Evolutionary conservation across 768 basidiomycete genomes (phyloP).

Genomic region (Russula vinacea): DNA sequence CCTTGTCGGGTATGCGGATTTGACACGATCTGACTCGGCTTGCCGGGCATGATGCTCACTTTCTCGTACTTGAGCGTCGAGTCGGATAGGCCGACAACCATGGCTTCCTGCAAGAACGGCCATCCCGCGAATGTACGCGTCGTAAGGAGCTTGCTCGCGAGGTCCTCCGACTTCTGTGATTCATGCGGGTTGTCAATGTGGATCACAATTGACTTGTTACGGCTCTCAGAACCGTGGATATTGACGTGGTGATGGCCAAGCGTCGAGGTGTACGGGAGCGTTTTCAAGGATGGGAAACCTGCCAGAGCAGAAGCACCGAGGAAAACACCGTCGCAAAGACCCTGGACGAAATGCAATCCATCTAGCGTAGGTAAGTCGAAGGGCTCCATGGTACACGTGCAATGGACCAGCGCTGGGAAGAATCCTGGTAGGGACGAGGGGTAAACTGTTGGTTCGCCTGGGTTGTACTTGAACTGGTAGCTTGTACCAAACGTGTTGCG

Average conservation of each 20-base stretch:
- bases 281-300: slow-evolving; percentile 94
- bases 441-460: slow-evolving; percentile 61
- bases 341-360: slow-evolving; percentile 81
- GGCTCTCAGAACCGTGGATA: slow-evolving; percentile 85
- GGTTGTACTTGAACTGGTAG: slow-evolving; percentile 71
- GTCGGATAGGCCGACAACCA: slow-evolving; percentile 85
- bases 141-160: slow-evolving; percentile 74
- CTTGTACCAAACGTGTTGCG: slow-evolving; percentile 81
- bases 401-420: slow-evolving; percentile 84
- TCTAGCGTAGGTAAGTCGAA: slow-evolving; percentile 87
- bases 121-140: slow-evolving; percentile 78
- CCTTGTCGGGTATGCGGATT: slow-evolving; percentile 72
- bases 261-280: slow-evolving; percentile 70
- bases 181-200: slow-evolving; percentile 77
- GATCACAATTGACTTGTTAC: slow-evolving; percentile 92
- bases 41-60: slow-evolving; percentile 50
- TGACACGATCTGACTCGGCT: slow-evolving; percentile 53
- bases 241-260: slow-evolving; percentile 89
- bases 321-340: slow-evolving; percentile 83
- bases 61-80: slow-evolving; percentile 83
- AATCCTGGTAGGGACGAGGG: slow-evolving; percentile 93
- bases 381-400: slow-evolving; percentile 72
- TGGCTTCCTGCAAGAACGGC: slow-evolving; percentile 94
- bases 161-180: slow-evolving; percentile 58
- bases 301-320: slow-evolving; percentile 84